Conservation (phyloP, 768 basidiomycete genomes). For the Hydnum rufescens region DNA sequence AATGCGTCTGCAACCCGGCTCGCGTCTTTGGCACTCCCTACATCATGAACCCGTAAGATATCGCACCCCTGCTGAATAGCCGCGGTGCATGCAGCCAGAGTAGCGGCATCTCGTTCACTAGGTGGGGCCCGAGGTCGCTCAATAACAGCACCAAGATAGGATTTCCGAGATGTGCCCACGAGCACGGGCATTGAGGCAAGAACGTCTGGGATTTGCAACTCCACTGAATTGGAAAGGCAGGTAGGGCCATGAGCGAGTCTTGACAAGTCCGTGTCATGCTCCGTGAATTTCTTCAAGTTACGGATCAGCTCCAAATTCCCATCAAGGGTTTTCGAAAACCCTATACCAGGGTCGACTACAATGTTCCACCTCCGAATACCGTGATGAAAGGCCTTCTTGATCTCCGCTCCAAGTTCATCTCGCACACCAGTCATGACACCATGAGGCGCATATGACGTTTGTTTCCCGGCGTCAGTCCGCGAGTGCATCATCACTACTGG, state of each 20-base stretch:
- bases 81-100: slow-evolving; percentile 54
- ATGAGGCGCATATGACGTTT: slow-evolving; percentile 45
- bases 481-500: slow-evolving; percentile 93
- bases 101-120: slow-evolving; percentile 63
- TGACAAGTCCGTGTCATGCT: no score
- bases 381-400: slow-evolving; percentile 42
- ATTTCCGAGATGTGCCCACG: slow-evolving; percentile 67
- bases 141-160: slow-evolving; percentile 56
- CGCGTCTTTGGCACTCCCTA: slow-evolving; percentile 51
- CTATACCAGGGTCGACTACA: slow-evolving; percentile 79
- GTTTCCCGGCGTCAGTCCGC: slow-evolving; percentile 42
- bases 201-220: neutral
- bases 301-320: slow-evolving; percentile 56
- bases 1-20: slow-evolving; percentile 45
- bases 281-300: slow-evolving; percentile 25
- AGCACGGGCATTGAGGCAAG: slow-evolving; percentile 22
- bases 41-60: slow-evolving; percentile 70
- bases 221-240: neutral
- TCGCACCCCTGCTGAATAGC: slow-evolving; percentile 53
- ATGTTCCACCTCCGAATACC: slow-evolving; percentile 78
- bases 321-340: slow-evolving; percentile 73
- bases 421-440: slow-evolving; percentile 47
- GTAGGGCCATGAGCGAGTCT: neutral
- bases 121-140: slow-evolving; percentile 25
- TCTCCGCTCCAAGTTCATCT: slow-evolving; percentile 48